Conservation (phyloP, 2,329 filamentous ascomycete species). For the Sporothrix variecibatus region DNA sequence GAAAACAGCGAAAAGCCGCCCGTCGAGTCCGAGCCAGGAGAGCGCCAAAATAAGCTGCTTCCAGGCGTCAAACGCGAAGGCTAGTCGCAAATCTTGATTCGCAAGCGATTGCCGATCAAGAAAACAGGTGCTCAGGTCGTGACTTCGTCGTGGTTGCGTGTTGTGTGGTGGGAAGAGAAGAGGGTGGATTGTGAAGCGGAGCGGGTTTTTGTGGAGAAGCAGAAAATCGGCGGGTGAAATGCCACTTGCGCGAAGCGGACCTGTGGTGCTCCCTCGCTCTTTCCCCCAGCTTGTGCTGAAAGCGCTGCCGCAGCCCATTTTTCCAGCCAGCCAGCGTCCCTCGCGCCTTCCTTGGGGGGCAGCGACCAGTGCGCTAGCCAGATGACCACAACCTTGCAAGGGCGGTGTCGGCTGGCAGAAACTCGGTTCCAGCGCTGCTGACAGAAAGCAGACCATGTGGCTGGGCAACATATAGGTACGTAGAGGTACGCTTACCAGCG, state of each 20-base stretch:
- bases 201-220: slow-evolving; percentile 24
- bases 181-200: slow-evolving; percentile 15
- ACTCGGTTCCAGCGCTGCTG: neutral
- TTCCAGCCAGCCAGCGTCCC: slow-evolving; percentile 14
- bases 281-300: slow-evolving; percentile 22
- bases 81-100: neutral
- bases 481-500: neutral
- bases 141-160: neutral
- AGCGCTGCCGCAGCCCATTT: neutral
- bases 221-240: slow-evolving; percentile 29
- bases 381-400: slow-evolving; percentile 22
- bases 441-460: neutral
- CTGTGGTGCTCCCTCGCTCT: slow-evolving; percentile 9
- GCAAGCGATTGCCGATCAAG: slow-evolving; percentile 2
- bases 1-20: neutral
- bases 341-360: neutral
- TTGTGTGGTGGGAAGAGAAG: neutral
- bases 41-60: slow-evolving; percentile 19
- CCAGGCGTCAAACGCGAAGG: neutral
- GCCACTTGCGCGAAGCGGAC: slow-evolving; percentile 30
- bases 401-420: slow-evolving; percentile 24
- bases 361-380: slow-evolving; percentile 24
- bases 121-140: neutral
- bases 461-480: neutral
- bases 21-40: neutral